These are phyloP conservation scores for Globisporangium echinulatum DNA, from an alignment of 352 stramenopile genomes.

Conservation along the genomic window DNA sequence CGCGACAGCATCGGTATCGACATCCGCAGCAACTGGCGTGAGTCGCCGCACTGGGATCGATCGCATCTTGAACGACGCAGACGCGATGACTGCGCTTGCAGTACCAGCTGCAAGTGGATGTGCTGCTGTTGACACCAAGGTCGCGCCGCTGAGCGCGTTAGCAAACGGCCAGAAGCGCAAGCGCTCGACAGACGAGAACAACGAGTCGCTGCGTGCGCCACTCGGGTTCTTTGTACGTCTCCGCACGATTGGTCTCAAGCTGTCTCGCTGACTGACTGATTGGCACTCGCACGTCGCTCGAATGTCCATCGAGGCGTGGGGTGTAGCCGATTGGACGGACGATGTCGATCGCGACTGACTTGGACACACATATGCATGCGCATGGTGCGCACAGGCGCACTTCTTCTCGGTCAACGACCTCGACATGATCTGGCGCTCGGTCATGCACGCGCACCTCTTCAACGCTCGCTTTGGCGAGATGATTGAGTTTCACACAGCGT, in stretches of 20 bases:
- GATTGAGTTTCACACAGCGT: constrained; percentile 60
- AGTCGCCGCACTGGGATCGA: constrained; percentile 4
- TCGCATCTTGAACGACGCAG: constrained; percentile 9
- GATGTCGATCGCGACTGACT: too few species aligned
- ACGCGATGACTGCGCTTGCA: background rate
- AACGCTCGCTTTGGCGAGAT: constrained; percentile 50
- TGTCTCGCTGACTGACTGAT: too few species aligned
- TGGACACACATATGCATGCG: too few species aligned
- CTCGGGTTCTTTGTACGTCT: constrained; percentile 13
- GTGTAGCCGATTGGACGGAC: too few species aligned
- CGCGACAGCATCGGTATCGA: background rate
- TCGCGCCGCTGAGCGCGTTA: background rate
- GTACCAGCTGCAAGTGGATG: background rate
- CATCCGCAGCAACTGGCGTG: background rate
- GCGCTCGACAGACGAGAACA: background rate
- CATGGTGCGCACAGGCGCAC: constrained; percentile 23
- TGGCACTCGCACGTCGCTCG: too few species aligned
- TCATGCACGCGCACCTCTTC: constrained; percentile 59
- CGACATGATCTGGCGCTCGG: constrained; percentile 53
- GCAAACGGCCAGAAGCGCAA: constrained; percentile 11
- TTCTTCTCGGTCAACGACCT: constrained; percentile 47
- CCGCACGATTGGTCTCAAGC: too few species aligned
- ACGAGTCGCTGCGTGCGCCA: background rate
- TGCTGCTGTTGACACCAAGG: constrained; percentile 2
- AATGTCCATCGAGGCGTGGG: too few species aligned